Conservation (phyloP, 208 protist species). For the Dictyostelium gargantuum region DNA sequence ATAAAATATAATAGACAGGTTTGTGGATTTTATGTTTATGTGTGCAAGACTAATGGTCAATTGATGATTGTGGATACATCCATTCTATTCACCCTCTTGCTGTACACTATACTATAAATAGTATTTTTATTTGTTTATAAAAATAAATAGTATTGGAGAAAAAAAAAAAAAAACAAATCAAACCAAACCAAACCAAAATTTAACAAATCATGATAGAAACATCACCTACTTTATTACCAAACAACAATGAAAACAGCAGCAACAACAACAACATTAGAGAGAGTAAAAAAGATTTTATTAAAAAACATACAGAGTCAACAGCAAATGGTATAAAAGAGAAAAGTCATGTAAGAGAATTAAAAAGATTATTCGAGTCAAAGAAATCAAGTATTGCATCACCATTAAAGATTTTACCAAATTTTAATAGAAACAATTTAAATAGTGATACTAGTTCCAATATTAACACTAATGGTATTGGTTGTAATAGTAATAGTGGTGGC, state of each 20-base stretch:
- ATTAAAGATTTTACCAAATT: background rate
- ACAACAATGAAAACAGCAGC: background rate
- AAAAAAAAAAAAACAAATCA: too few species aligned
- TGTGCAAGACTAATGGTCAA: too few species aligned
- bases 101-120: too few species aligned
- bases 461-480: too few species aligned
- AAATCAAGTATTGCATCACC: background rate
- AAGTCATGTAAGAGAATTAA: slow-evolving; percentile 55
- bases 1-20: too few species aligned
- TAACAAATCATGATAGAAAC: background rate
- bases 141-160: too few species aligned
- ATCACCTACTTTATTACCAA: background rate
- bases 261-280: background rate
- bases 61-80: too few species aligned
- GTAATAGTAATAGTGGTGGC: too few species aligned
- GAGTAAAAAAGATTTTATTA: background rate
- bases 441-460: background rate
- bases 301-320: background rate
- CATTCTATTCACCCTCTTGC: too few species aligned
- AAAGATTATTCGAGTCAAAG: slow-evolving; percentile 63
- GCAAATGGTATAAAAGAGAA: background rate
- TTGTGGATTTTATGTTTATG: too few species aligned
- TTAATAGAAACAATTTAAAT: background rate
- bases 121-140: too few species aligned
- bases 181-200: too few species aligned